Evolutionary conservation across 192 early-diverging fungal species (phyloP).

Genomic region (Coemansia sp.): DNA sequence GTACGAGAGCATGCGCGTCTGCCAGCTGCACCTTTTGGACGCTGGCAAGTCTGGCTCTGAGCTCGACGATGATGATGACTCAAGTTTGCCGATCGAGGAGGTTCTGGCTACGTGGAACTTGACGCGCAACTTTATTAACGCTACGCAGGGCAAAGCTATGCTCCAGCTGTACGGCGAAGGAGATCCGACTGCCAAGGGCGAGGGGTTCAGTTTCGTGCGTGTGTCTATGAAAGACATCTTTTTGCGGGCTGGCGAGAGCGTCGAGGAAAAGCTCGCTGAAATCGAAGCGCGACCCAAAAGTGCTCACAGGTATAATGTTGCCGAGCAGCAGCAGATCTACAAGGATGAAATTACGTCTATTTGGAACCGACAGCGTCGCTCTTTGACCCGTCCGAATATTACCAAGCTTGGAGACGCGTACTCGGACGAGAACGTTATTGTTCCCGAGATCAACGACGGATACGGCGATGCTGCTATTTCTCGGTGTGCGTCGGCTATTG

Average conservation of each 20-base stretch:
- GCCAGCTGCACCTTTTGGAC: slow-evolving; percentile 89
- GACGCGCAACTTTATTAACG: slow-evolving; percentile 95
- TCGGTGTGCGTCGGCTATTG: slow-evolving; percentile 17
- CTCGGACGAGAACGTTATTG: slow-evolving; percentile 43
- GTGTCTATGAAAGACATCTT: slow-evolving; percentile 99
- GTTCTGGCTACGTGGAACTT: slow-evolving; percentile 94
- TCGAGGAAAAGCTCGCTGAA: slow-evolving; percentile 81
- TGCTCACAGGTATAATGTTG: slow-evolving; percentile 81
- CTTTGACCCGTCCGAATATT: slow-evolving; percentile 60
- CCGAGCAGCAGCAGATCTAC: slow-evolving; percentile 95
- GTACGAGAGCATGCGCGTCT: slow-evolving; percentile 91
- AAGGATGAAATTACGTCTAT: slow-evolving; percentile 89
- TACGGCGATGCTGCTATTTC: slow-evolving; percentile 47
- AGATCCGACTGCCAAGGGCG: slow-evolving; percentile 93
- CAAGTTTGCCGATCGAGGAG: slow-evolving; percentile 84
- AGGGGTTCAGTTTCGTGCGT: slow-evolving; percentile 97
- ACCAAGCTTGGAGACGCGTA: slow-evolving; percentile 19
- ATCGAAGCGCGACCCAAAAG: slow-evolving; percentile 81
- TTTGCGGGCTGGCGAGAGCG: slow-evolving; percentile 80
- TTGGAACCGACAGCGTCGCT: slow-evolving; percentile 84
- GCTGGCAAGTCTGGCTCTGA: slow-evolving; percentile 78
- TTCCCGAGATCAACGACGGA: slow-evolving; percentile 49
- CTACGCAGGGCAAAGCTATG: slow-evolving; percentile 93
- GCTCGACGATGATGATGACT: slow-evolving; percentile 67
- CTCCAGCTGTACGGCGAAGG: slow-evolving; percentile 94